phyloP scores from a whole-genome alignment of 371 early-diverging fungal species.

The Mortierella sp. region DNA sequence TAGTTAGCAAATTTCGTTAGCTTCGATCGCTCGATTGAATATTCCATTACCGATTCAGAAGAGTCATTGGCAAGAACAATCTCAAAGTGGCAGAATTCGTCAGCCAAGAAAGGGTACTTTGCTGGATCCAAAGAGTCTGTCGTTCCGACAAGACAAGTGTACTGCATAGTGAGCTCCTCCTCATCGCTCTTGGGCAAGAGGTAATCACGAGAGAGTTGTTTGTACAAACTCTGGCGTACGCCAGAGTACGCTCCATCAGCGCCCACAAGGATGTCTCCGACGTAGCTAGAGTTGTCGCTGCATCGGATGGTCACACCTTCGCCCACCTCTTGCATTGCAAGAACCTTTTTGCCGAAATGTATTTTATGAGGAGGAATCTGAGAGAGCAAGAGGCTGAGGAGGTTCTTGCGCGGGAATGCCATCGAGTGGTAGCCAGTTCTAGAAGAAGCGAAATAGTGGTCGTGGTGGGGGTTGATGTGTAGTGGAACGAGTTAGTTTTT shows the following conservation, averaged over 20 bases:
- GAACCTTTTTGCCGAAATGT: slow-evolving; percentile 31
- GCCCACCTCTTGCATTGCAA: slow-evolving; percentile 22
- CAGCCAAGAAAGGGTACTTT: slow-evolving; percentile 16
- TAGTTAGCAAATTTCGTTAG: neutral
- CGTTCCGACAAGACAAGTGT: slow-evolving; percentile 36
- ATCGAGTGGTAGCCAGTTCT: slow-evolving; percentile 38
- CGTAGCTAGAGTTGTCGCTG: slow-evolving; percentile 29
- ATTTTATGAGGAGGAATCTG: slow-evolving; percentile 48
- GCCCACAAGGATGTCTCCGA: slow-evolving; percentile 27
- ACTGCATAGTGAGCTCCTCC: slow-evolving; percentile 23
- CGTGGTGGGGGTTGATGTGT: no score
- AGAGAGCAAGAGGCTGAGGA: slow-evolving; percentile 30
- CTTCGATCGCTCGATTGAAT: no score
- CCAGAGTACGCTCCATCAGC: slow-evolving; percentile 4
- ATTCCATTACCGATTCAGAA: slow-evolving; percentile 27
- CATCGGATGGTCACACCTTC: slow-evolving; percentile 33
- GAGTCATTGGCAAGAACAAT: slow-evolving; percentile 38
- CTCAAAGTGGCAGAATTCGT: slow-evolving; percentile 24
- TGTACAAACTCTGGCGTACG: slow-evolving; percentile 37
- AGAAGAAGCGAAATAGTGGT: neutral
- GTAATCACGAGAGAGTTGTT: slow-evolving; percentile 16
- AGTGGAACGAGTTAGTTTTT: no score
- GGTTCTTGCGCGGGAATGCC: slow-evolving; percentile 32
- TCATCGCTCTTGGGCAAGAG: slow-evolving; percentile 26
- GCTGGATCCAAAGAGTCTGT: slow-evolving; percentile 20